These are phyloP conservation scores for Cercospora sojina DNA, from an alignment of 2,329 filamentous ascomycete genomes.

Conservation along the genomic window DNA sequence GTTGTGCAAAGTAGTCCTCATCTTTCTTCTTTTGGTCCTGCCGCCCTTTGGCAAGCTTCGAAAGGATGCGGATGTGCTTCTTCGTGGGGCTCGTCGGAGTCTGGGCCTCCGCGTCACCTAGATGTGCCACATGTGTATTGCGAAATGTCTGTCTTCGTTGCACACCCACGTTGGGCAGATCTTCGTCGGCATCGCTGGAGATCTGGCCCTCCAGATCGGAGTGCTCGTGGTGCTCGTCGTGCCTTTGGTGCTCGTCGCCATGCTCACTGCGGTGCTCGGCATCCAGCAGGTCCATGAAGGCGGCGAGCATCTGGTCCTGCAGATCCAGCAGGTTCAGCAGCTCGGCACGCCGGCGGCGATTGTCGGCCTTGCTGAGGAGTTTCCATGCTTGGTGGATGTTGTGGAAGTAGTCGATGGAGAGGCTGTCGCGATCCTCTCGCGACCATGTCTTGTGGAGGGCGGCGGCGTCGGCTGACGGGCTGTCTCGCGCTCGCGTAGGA, in stretches of 20 bases:
- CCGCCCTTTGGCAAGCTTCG: slow-evolving; percentile 17
- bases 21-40: slow-evolving; percentile 18
- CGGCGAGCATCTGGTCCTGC: slow-evolving; percentile 30
- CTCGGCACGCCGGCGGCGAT: slow-evolving; percentile 33
- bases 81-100: slow-evolving; percentile 25
- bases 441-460: slow-evolving; percentile 8
- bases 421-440: slow-evolving; percentile 43
- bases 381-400: slow-evolving; percentile 36
- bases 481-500: slow-evolving; percentile 7
- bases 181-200: slow-evolving; percentile 39
- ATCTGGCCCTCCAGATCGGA: slow-evolving; percentile 31
- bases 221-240: slow-evolving; percentile 20
- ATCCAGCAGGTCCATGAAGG: slow-evolving; percentile 31
- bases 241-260: slow-evolving; percentile 9
- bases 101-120: slow-evolving; percentile 15
- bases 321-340: slow-evolving; percentile 34
- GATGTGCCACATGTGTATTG: slow-evolving; percentile 19
- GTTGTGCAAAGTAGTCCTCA: slow-evolving; percentile 31
- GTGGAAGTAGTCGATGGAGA: slow-evolving; percentile 32
- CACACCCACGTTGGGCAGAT: slow-evolving; percentile 32
- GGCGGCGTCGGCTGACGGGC: background rate
- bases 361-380: slow-evolving; percentile 31
- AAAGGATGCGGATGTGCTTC: slow-evolving; percentile 18
- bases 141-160: slow-evolving; percentile 29
- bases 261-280: slow-evolving; percentile 17